Evolutionary conservation across 2,329 filamentous ascomycete species (phyloP).

Genomic region (Sporothrix humicola): DNA sequence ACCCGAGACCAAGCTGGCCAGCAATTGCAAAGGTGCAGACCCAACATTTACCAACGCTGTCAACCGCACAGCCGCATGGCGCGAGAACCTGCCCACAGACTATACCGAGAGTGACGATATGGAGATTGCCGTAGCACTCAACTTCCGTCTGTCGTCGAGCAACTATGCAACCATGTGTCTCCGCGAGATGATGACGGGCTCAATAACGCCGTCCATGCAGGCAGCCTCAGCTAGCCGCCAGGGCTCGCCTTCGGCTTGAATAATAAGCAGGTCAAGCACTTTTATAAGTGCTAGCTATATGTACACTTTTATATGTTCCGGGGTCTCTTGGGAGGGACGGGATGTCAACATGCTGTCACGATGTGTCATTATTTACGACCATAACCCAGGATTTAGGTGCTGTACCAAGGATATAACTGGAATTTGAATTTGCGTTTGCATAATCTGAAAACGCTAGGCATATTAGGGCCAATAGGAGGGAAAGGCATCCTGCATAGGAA

Average conservation of each 20-base stretch:
- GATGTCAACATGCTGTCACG: background rate
- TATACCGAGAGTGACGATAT: constrained; percentile 37
- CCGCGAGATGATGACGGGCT: constrained; percentile 45
- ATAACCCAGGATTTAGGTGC: background rate
- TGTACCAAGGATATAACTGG: background rate
- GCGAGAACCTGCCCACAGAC: constrained; percentile 29
- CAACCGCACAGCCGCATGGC: constrained; percentile 37
- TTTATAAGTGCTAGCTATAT: background rate
- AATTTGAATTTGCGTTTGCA: background rate
- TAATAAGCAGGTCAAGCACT: no score
- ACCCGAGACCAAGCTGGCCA: background rate
- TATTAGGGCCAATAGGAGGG: background rate
- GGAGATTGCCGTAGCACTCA: constrained; percentile 48
- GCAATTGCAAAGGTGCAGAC: background rate
- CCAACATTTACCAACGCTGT: constrained; percentile 30
- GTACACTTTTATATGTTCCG: background rate
- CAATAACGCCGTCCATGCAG: constrained; percentile 2
- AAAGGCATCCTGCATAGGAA: background rate
- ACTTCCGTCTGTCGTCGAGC: constrained; percentile 47
- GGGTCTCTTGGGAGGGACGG: background rate
- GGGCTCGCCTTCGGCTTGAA: constrained; percentile 10
- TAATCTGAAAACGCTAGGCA: no score
- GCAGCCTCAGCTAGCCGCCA: background rate
- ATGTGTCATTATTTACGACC: background rate
- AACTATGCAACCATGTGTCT: constrained; percentile 49